These are phyloP conservation scores for Trametes polyzona DNA, from an alignment of 1,284 basidiomycete species.

Conservation along the genomic window DNA sequence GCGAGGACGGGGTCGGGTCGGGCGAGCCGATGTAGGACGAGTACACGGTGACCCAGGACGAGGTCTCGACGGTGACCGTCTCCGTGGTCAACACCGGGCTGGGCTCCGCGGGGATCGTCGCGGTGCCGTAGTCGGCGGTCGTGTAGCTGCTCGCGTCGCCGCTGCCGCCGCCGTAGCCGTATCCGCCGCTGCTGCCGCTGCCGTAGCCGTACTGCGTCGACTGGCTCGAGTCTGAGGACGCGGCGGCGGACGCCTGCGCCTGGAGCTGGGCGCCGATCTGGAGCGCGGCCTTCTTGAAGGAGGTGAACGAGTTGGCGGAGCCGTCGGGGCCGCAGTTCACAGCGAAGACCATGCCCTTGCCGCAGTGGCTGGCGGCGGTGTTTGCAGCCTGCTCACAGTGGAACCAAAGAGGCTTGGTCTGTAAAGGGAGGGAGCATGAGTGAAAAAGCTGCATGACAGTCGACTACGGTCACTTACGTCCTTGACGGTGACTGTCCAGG, in stretches of 20 bases:
- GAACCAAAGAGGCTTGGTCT: conserved; percentile 48
- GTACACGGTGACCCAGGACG: conserved; percentile 57
- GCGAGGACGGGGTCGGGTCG: conserved; percentile 50
- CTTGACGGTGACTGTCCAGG: conserved; percentile 41
- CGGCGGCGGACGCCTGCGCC: conserved; percentile 43
- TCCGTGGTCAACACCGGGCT: conserved; percentile 37
- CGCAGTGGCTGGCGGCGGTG: conserved; percentile 53
- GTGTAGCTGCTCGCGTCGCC: neutral
- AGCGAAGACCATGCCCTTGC: conserved; percentile 66
- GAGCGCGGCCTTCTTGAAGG: conserved; percentile 58
- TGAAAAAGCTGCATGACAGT: neutral
- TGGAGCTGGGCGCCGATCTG: conserved; percentile 51
- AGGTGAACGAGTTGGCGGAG: conserved; percentile 55
- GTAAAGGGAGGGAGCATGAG: neutral
- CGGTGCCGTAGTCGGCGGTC: conserved; percentile 24
- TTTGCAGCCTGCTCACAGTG: conserved; percentile 44
- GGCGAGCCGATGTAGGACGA: conserved; percentile 56
- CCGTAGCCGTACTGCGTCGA: conserved; percentile 29
- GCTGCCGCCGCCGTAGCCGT: conserved; percentile 20
- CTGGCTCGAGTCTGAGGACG: conserved; percentile 29
- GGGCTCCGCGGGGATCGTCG: conserved; percentile 52
- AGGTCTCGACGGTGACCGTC: conserved; percentile 44
- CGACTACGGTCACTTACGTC: conserved; percentile 35
- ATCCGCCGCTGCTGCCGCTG: conserved; percentile 20
- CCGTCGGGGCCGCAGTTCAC: conserved; percentile 61